Evolutionary conservation across 805 yeast species (phyloP).

Genomic region (Saccharomycopsis capsularis): DNA sequence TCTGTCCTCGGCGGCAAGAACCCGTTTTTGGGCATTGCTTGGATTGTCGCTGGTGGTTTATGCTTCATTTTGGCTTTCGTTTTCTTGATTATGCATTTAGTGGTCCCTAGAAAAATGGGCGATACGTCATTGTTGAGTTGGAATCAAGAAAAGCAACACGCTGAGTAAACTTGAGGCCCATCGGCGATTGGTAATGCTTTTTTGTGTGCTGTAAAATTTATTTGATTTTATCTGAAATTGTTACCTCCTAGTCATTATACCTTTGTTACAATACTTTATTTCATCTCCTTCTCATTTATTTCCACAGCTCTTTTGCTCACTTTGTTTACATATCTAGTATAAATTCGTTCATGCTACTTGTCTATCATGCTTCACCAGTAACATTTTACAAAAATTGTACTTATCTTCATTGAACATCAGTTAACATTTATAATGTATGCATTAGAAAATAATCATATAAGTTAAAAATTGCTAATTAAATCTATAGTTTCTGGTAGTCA

Average conservation of each 20-base stretch:
- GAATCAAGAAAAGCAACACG: slow-evolving; percentile 41
- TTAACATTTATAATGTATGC: background rate
- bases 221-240: background rate
- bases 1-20: slow-evolving; percentile 75
- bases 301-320: no score
- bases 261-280: no score
- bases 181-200: no score
- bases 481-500: slow-evolving; percentile 83
- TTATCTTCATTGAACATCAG: background rate
- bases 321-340: no score
- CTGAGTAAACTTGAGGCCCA: no score
- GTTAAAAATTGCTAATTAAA: background rate
- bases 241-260: no score
- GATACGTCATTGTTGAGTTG: slow-evolving; percentile 67
- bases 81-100: slow-evolving; percentile 46
- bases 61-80: slow-evolving; percentile 51
- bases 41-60: slow-evolving; percentile 70
- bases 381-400: no score
- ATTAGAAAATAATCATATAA: background rate
- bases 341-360: no score
- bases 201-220: background rate
- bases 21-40: slow-evolving; percentile 60
- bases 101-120: slow-evolving; percentile 65
- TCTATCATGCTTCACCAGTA: no score
- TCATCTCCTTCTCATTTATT: no score